These are phyloP conservation scores for Botrytis porri DNA, from an alignment of 2,329 filamentous ascomycete species.

Conservation along the genomic window DNA sequence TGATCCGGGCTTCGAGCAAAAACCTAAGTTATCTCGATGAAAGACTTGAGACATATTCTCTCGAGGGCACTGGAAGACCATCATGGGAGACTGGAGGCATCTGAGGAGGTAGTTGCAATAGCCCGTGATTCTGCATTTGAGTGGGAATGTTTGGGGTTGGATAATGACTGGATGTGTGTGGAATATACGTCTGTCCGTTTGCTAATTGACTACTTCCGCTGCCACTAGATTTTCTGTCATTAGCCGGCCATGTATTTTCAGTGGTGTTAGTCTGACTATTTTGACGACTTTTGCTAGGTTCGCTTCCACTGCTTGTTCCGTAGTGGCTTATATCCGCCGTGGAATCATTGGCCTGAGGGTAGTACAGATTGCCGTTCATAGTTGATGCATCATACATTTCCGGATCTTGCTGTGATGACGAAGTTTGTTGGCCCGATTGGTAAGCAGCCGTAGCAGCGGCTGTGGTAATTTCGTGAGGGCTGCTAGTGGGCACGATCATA, in stretches of 20 bases:
- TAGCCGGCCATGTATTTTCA: conserved; percentile 9
- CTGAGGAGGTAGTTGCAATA: neutral
- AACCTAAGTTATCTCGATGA: neutral
- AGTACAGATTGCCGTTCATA: neutral
- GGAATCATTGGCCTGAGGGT: conserved; percentile 3
- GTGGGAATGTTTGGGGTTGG: neutral
- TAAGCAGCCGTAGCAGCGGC: conserved; percentile 11
- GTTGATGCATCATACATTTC: conserved; percentile 12
- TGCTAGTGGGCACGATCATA: conserved; percentile 29
- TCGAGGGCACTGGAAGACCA: neutral
- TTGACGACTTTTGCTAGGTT: conserved; percentile 9
- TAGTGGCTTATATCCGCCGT: neutral
- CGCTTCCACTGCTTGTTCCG: conserved; percentile 14
- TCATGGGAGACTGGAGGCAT: neutral
- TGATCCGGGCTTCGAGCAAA: neutral
- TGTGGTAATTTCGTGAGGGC: conserved; percentile 30
- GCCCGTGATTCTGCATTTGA: neutral
- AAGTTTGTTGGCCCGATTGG: neutral
- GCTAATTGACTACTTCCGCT: neutral
- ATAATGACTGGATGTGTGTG: neutral
- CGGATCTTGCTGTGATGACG: neutral
- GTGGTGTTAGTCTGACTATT: conserved; percentile 16
- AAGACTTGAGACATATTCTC: conserved; percentile 6
- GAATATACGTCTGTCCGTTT: neutral
- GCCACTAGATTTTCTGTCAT: conserved; percentile 17